phyloP scores from a whole-genome alignment of 1,284 basidiomycete genomes.

The Retiboletus flavoniger region DNA sequence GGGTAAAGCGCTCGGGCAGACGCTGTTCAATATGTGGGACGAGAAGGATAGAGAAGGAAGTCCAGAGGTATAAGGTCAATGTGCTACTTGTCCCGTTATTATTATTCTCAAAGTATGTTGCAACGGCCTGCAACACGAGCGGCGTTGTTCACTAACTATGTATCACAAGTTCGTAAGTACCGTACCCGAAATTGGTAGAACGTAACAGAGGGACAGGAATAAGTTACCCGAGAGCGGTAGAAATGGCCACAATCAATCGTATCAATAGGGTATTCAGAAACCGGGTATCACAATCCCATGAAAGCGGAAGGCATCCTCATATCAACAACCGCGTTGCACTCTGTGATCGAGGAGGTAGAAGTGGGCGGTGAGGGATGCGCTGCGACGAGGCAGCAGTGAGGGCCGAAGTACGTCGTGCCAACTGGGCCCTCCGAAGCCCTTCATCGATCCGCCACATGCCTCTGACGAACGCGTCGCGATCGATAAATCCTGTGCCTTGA shows the following conservation, averaged over 20 bases:
- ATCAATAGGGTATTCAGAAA: slow-evolving; percentile 21
- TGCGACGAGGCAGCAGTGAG: slow-evolving; percentile 37
- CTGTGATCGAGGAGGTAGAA: slow-evolving; percentile 21
- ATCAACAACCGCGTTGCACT: slow-evolving; percentile 15
- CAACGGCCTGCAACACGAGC: background rate
- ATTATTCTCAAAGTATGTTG: slow-evolving; percentile 4
- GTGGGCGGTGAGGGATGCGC: slow-evolving; percentile 35
- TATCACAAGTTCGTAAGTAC: background rate
- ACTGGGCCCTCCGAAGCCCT: slow-evolving; percentile 64
- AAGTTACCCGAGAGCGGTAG: slow-evolving; percentile 13
- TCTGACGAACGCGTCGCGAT: slow-evolving; percentile 62
- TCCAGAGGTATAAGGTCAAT: slow-evolving; percentile 37
- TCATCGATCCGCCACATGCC: slow-evolving; percentile 87
- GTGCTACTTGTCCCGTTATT: background rate
- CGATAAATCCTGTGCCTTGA: slow-evolving; percentile 51
- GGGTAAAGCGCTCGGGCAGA: slow-evolving; percentile 56
- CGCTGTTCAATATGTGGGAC: slow-evolving; percentile 47
- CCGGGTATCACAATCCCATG: slow-evolving; percentile 15
- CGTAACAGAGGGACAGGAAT: slow-evolving; percentile 8
- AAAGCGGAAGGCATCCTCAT: slow-evolving; percentile 1
- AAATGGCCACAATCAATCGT: background rate
- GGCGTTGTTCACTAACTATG: background rate
- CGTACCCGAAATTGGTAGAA: background rate
- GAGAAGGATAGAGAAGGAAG: slow-evolving; percentile 44
- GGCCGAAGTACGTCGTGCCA: slow-evolving; percentile 40